Conservation (phyloP, 108 stramenopile species). For the Pseudonitzschia multistriata region DNA sequence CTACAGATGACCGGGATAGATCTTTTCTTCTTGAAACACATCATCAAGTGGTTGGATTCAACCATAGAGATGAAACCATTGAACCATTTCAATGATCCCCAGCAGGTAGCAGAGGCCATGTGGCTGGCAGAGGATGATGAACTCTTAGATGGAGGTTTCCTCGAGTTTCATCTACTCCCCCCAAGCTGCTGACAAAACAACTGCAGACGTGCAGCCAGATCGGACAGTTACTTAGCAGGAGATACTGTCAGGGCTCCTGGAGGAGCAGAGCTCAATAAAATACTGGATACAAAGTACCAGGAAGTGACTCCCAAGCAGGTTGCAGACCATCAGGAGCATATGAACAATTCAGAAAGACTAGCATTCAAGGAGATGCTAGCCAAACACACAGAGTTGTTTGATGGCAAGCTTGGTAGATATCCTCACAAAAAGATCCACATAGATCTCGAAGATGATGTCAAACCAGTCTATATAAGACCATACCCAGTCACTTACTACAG, state of each 20-base stretch:
- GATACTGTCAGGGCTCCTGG: background rate
- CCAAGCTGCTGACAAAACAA: too few relatives aligned
- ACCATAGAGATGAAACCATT: slow-evolving; percentile 13
- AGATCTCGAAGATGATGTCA: slow-evolving; percentile 21
- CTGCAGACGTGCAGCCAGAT: too few relatives aligned
- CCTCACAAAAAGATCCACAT: slow-evolving; percentile 32
- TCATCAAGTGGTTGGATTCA: slow-evolving; percentile 28
- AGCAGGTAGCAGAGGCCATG: too few relatives aligned
- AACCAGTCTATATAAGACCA: slow-evolving; percentile 21
- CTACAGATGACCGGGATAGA: slow-evolving; percentile 27
- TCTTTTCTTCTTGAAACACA: background rate
- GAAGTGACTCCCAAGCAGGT: background rate
- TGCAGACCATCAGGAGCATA: background rate
- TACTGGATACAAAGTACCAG: background rate
- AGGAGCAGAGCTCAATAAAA: background rate
- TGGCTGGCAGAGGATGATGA: too few relatives aligned
- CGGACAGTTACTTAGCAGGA: too few relatives aligned
- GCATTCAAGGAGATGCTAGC: background rate
- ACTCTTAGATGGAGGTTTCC: too few relatives aligned
- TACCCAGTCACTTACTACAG: slow-evolving; percentile 31
- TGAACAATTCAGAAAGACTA: background rate
- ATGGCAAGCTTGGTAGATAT: slow-evolving; percentile 37
- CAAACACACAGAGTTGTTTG: slow-evolving; percentile 18
- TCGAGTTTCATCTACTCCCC: too few relatives aligned
- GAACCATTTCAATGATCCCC: background rate